These are phyloP conservation scores for Miamiensis avidus DNA, from an alignment of 169 alveolate species.

Conservation along the genomic window DNA sequence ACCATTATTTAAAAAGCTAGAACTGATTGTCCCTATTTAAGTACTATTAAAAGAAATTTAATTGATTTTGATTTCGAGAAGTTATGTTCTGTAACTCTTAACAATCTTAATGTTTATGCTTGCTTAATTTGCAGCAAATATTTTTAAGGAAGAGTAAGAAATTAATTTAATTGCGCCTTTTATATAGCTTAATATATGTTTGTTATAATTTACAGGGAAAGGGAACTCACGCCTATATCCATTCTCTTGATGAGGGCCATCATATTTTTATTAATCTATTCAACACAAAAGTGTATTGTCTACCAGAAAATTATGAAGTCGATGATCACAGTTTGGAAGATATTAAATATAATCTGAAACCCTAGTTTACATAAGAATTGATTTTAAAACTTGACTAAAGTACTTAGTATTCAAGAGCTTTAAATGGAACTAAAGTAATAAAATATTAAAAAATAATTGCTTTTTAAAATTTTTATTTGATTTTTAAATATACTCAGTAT, in stretches of 20 bases:
- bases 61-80: slow-evolving; percentile 99
- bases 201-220: neutral
- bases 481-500: slow-evolving; percentile 92
- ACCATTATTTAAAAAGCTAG: neutral
- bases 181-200: too few relatives aligned
- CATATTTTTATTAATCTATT: slow-evolving; percentile 94
- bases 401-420: slow-evolving; percentile 44
- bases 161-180: neutral
- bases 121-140: slow-evolving; percentile 97
- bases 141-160: slow-evolving; percentile 89
- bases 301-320: slow-evolving; percentile 97
- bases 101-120: slow-evolving; percentile 95
- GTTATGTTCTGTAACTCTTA: slow-evolving; percentile 95
- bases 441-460: slow-evolving; percentile 11
- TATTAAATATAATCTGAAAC: slow-evolving; percentile 83
- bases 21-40: slow-evolving; percentile 93
- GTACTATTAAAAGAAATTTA: slow-evolving; percentile 93
- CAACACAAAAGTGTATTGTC: slow-evolving; percentile 90
- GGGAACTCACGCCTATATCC: slow-evolving; percentile 94
- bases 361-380: slow-evolving; percentile 56
- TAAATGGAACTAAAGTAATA: slow-evolving; percentile 25
- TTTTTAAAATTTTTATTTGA: slow-evolving; percentile 23
- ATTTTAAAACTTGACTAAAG: slow-evolving; percentile 56
- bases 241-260: slow-evolving; percentile 95
- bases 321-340: slow-evolving; percentile 95